Evolutionary conservation across 352 stramenopile species (phyloP), one percentile per base, ranked within the genome.

Genomic region (Elongisporangium prolatum): DNA sequence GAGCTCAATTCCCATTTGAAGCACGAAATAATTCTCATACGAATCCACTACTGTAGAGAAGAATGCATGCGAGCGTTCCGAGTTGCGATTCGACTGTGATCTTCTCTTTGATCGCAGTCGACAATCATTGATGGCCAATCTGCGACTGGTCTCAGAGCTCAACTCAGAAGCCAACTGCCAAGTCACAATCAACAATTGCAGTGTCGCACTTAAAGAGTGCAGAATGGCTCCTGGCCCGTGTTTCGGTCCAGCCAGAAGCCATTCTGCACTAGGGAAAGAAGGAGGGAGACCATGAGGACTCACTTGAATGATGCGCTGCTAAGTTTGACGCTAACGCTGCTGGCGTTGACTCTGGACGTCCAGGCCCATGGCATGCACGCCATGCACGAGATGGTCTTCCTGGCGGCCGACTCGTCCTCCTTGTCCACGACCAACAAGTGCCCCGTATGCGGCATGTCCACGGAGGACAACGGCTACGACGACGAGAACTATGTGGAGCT

Each of bases 381-480:
- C 18, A 63, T 67, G 63, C 48, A 60, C 37, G 54, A 20, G 20
- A 61, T 67, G 63, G 53, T 40, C 20, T 47, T 28, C 44, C 48
- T 40, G 3, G n/a, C 34, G 48, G 56, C 11, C 14, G 49, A 74
- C 57, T 65, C 65, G 47, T 59, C 68, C 7, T 68, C 67, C 21
- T 55, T n/a, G n/a, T n/a, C 28, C 38, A 56, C 48, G 63, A 68
- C 60, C 59, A 82, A 79, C 57, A 84, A 69, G 58, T 93, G 84
- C 60, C 82, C 84, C 14, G 71, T 86, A 20, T 93, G 84, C 64
- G 75, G 78, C 66, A 88, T 89, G 81, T 79, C 74, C 17, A 86
- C 75, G 20, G 48, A 76, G 11, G 64, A 80, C 16, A 68, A 38
- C 53, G 72, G 67, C 60, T 86, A 86, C 60, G 65, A 84, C 56